Percentiles rank a stretch among this genome's conserved stretches.
These are phyloP conservation scores for Melanomma pulvis-pyrius DNA, from an alignment of 495 filamentous ascomycete species.

Conservation along the genomic window DNA sequence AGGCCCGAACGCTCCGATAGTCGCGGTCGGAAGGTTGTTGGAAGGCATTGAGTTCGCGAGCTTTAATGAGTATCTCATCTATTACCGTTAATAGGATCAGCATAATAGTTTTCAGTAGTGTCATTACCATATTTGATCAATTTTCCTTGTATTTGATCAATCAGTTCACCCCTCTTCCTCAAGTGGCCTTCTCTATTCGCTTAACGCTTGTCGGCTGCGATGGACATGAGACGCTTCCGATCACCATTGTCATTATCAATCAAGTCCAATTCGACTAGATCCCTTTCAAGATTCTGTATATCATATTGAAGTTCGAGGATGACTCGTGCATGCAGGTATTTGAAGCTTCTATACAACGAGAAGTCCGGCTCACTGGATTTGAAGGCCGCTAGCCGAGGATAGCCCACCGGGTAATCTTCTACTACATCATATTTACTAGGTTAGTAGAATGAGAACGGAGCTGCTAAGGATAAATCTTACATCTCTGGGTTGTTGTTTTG, in stretches of 20 bases:
- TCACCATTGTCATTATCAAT: conserved; percentile 10
- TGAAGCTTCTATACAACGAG: conserved; percentile 44
- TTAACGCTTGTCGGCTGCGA: conserved; percentile 7
- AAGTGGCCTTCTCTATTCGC: not conserved
- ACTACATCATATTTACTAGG: too few species aligned
- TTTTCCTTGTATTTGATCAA: conserved; percentile 10
- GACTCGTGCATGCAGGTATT: conserved; percentile 44
- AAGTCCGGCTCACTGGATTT: conserved; percentile 44
- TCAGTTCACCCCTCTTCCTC: not conserved
- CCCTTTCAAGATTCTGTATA: conserved; percentile 39
- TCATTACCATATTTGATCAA: conserved; percentile 32
- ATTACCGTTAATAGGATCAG: conserved; percentile 27
- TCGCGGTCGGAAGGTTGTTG: conserved; percentile 44
- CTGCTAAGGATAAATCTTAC: too few species aligned
- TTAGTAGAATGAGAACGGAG: too few species aligned
- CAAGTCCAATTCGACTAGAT: conserved; percentile 37
- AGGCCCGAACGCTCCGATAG: conserved; percentile 45
- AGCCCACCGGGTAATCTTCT: too few species aligned
- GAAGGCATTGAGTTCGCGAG: conserved; percentile 43
- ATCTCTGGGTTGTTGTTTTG: too few species aligned
- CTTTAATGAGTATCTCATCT: conserved; percentile 46
- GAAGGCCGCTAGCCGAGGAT: conserved; percentile 36
- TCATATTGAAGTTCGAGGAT: conserved; percentile 45
- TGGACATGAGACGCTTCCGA: conserved; percentile 13
- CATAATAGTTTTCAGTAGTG: conserved; percentile 13